Conservation (phyloP, 1,284 basidiomycete species). For the Gymnopus androsaceus region DNA sequence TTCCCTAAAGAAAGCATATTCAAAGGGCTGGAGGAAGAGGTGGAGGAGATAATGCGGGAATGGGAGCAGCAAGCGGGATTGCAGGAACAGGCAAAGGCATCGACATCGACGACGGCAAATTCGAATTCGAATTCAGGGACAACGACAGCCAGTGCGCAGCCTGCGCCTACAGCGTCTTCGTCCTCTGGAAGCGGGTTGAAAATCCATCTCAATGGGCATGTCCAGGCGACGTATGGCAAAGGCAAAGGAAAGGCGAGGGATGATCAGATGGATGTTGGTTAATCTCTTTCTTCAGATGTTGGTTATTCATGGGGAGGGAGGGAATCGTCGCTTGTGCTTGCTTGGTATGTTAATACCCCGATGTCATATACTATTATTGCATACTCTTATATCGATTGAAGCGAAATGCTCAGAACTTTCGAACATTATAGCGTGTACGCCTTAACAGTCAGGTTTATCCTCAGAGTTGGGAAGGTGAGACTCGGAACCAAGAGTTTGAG, state of each 20-base stretch:
- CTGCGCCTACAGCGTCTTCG: too few relatives aligned
- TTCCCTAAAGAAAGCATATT: slow-evolving; percentile 76
- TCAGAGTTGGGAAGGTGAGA: too few relatives aligned
- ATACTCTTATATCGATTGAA: too few relatives aligned
- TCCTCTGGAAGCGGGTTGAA: slow-evolving; percentile 15
- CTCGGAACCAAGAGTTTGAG: too few relatives aligned
- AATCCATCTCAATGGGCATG: slow-evolving; percentile 7
- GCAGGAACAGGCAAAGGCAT: slow-evolving; percentile 11
- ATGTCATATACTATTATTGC: background rate
- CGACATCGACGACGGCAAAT: background rate
- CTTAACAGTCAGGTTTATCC: too few relatives aligned
- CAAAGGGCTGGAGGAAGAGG: slow-evolving; percentile 70
- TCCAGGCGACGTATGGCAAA: slow-evolving; percentile 25
- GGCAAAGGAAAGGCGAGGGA: slow-evolving; percentile 47
- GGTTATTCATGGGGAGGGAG: background rate
- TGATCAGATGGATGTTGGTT: slow-evolving; percentile 60
- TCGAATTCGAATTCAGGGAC: background rate
- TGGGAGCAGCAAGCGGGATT: slow-evolving; percentile 21
- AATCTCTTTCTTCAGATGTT: slow-evolving; percentile 18
- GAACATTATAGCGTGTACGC: too few relatives aligned
- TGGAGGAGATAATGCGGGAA: slow-evolving; percentile 33
- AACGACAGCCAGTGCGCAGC: background rate
- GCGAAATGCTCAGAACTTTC: too few relatives aligned
- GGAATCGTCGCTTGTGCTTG: background rate
- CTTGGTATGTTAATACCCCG: background rate